Base-by-base conservation (phyloP, 768 basidiomycete genomes). In the Glaciozyma antarctica region DNA sequence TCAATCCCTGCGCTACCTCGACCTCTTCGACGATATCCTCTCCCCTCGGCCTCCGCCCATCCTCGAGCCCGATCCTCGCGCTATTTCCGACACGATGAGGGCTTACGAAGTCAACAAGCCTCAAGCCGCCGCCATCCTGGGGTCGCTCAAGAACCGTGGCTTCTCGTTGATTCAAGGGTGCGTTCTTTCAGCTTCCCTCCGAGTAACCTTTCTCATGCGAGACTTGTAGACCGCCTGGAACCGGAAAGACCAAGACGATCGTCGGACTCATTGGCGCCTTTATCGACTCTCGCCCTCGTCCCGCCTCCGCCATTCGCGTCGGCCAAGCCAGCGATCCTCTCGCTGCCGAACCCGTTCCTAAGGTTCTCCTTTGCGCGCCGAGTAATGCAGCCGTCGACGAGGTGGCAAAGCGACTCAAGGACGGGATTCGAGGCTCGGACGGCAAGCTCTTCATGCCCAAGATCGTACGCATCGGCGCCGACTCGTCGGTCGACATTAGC, bases 311-410 rank as follows among this genome's bases (percentile, higher is more conserved):
- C 81, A 85, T 58, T 77, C 82, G 16, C 79, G 79, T 34, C 83
- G 85, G 26, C 78, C 75, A 60, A 75, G 68, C 61, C 70, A 75
- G 22, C 77, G 75, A 44, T 77, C 60, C 77, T 19, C 75, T 75
- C 38, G 81, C 81, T 67, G 81, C 76, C 71, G 71, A 77, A n/a
- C 77, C 82, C 1, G 78, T 81, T 19, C 84, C 87, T 65, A 88
- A 87, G 74, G 80, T 98, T 51, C 82, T 99, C 22, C 80, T 99
- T 45, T 99, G 95, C 73, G 95, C 95, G 0, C 95, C 95, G 2
- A 93, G 90, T 77, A 99, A 99, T 76, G 95, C 95, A 22, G 95
- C 95, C 30, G 93, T 99, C 48, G 93, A 99, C 73, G 95, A 99
- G 78, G 86, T 99, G 22, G 88, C 90, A 10, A 82, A 84, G 72